These are phyloP conservation scores for Trichothecium roseum DNA, from an alignment of 2,329 filamentous ascomycete genomes.

Conservation along the genomic window DNA sequence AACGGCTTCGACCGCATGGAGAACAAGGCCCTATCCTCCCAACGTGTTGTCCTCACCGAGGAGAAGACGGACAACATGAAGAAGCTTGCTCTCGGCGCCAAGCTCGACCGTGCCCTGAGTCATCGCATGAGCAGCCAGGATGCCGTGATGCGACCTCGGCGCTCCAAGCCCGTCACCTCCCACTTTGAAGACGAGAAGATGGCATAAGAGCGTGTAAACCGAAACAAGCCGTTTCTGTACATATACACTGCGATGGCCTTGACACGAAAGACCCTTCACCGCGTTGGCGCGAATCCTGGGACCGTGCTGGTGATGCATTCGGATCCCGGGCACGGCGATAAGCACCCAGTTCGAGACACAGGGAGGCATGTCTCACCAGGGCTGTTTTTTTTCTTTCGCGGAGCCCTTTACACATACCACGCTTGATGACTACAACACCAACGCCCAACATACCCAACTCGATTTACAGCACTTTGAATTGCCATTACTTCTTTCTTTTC, in stretches of 20 bases:
- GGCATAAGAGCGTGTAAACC: background rate
- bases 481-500: too few species aligned
- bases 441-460: too few species aligned
- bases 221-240: slow-evolving; percentile 3
- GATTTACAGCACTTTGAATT: too few species aligned
- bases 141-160: slow-evolving; percentile 62
- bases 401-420: too few species aligned
- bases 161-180: slow-evolving; percentile 16
- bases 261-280: too few species aligned
- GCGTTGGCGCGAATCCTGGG: too few species aligned
- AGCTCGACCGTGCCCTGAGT: slow-evolving; percentile 78
- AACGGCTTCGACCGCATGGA: slow-evolving; percentile 78
- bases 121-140: slow-evolving; percentile 83
- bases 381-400: too few species aligned
- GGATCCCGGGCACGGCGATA: too few species aligned
- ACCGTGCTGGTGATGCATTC: too few species aligned
- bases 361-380: too few species aligned
- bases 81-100: slow-evolving; percentile 81
- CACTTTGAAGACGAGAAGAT: slow-evolving; percentile 1
- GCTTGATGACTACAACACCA: too few species aligned
- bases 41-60: slow-evolving; percentile 61
- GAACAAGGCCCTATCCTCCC: slow-evolving; percentile 73
- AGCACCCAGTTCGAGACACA: too few species aligned
- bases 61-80: slow-evolving; percentile 74
- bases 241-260: background rate